phyloP scores from a whole-genome alignment of 2,329 filamentous ascomycete species.

The Trichoderma sp. region DNA sequence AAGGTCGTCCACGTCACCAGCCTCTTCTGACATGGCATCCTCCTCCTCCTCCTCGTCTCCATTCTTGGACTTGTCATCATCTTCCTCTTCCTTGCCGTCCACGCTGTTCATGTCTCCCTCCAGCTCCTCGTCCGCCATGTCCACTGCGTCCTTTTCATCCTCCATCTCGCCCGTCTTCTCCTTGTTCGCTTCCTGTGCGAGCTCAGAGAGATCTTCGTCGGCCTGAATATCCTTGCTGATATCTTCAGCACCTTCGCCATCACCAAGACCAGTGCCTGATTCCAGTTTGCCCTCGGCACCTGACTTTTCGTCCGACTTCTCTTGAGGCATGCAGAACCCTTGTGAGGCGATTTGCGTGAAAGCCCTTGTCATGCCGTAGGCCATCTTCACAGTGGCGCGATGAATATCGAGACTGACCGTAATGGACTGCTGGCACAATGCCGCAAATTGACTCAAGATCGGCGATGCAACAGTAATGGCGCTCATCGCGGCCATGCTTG shows the following conservation, averaged over 20 bases:
- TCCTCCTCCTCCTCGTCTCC: slow-evolving; percentile 63
- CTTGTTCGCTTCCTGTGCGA: slow-evolving; percentile 81
- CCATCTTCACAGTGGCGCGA: slow-evolving; percentile 69
- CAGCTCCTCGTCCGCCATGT: slow-evolving; percentile 89
- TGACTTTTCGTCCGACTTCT: slow-evolving; percentile 72
- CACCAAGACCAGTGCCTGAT: slow-evolving; percentile 88
- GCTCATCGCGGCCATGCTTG: slow-evolving; percentile 39
- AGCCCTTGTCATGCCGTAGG: slow-evolving; percentile 72
- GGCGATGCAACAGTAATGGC: slow-evolving; percentile 53
- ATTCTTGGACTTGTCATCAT: slow-evolving; percentile 62
- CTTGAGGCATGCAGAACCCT: slow-evolving; percentile 88
- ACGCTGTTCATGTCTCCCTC: slow-evolving; percentile 76
- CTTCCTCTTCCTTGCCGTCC: slow-evolving; percentile 64
- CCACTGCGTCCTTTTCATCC: slow-evolving; percentile 82
- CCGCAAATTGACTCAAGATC: slow-evolving; percentile 72
- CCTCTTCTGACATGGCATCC: slow-evolving; percentile 84
- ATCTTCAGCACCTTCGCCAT: slow-evolving; percentile 92
- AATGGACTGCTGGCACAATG: slow-evolving; percentile 62
- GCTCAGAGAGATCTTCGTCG: slow-evolving; percentile 88
- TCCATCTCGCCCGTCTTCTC: slow-evolving; percentile 69
- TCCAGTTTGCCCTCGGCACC: slow-evolving; percentile 79
- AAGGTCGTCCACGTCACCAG: slow-evolving; percentile 86
- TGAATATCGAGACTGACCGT: slow-evolving; percentile 66
- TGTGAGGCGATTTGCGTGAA: slow-evolving; percentile 79
- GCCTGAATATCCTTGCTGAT: slow-evolving; percentile 96